Base-by-base conservation (phyloP, 352 stramenopile genomes). In the Phytopythium helicoides region DNA sequence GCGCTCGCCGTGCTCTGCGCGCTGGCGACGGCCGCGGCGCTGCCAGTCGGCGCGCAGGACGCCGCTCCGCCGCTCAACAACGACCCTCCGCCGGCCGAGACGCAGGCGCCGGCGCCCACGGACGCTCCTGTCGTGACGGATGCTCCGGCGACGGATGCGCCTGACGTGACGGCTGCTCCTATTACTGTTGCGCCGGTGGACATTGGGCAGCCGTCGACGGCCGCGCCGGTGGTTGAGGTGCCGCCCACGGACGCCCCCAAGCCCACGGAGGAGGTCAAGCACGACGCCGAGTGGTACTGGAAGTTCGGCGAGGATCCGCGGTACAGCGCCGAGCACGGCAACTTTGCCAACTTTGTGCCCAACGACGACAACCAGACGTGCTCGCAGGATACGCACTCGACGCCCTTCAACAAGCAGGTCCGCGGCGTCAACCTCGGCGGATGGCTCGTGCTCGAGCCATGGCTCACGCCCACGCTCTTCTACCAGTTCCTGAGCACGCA, bases 401-500 rank as follows among this genome's bases (percentile, higher is more conserved):
- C 70, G 28, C 80, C 76, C 9, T 95, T 87, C 61, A 94, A 90
- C 66, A 68, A 54, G 37, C 81, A 95, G 55, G 67, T 98, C 41
- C 88, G 92, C 39, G 92, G 92, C 15, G 91, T 90, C 31, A 98
- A 97, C 61, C 76, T 98, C 10, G 95, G 93, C 28, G 93, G 94
- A 18, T 98, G 89, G 89, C 84, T 98, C 66, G 95, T 98, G 19
- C 74, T 98, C 22, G 95, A 98, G 68, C 92, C 91, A 12, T 98
- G 93, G 93, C 94, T 98, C 62, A 98, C 93, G 22, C 96, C 95
- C 23, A 88, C 73, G 49, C 64, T 98, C 26, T 98, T 98, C 70
- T 98, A 98, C 70, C 94, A 98, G 62, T 98, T 98, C 71, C 55
- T 98, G 14, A 78, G 83, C 40, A 89, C 75, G 5, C 71, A 88